A percentile compares a stretch with the other conserved stretches of the same genome.
These are phyloP conservation scores for Aspergillus terreus DNA, from an alignment of 2,329 filamentous ascomycete species.

Conservation along the genomic window DNA sequence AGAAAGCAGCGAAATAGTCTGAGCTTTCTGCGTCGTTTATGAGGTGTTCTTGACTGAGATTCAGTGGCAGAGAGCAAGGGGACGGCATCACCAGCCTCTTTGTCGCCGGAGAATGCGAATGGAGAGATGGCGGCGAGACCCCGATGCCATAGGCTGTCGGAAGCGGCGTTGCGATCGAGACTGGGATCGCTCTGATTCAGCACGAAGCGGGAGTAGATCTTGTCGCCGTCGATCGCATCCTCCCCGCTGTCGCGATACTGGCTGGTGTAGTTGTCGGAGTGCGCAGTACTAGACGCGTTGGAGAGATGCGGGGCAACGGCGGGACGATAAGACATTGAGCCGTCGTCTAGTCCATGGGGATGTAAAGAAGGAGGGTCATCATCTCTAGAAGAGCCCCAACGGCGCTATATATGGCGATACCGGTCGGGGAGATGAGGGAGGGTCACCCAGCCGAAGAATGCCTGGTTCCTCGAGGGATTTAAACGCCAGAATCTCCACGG, in stretches of 20 bases:
- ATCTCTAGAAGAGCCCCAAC: too few relatives aligned
- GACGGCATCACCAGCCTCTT: conserved; percentile 3
- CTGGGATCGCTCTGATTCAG: conserved; percentile 1
- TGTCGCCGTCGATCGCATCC: neutral
- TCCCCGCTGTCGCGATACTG: conserved; percentile 3
- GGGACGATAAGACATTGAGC: neutral
- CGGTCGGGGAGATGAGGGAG: too few relatives aligned
- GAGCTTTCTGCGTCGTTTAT: conserved; percentile 13
- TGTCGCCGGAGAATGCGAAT: conserved; percentile 5
- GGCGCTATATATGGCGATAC: too few relatives aligned
- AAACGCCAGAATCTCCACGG: too few relatives aligned
- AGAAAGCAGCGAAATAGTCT: conserved; percentile 16
- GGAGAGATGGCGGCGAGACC: conserved; percentile 10
- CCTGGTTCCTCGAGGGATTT: too few relatives aligned
- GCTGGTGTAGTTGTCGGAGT: neutral
- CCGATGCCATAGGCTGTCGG: conserved; percentile 6
- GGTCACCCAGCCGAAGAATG: too few relatives aligned
- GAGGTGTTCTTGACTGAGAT: conserved; percentile 4
- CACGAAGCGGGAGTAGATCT: neutral
- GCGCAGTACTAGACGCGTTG: neutral
- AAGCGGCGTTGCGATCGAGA: conserved; percentile 1
- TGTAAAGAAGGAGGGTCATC: neutral
- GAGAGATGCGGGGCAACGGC: neutral
- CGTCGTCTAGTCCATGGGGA: neutral
- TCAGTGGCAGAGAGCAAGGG: conserved; percentile 9